A percentile compares a stretch with the other conserved stretches of the same genome.
These are phyloP conservation scores for Stephanocyclus meneghinianus DNA, from an alignment of 352 stramenopile species.

Conservation along the genomic window DNA sequence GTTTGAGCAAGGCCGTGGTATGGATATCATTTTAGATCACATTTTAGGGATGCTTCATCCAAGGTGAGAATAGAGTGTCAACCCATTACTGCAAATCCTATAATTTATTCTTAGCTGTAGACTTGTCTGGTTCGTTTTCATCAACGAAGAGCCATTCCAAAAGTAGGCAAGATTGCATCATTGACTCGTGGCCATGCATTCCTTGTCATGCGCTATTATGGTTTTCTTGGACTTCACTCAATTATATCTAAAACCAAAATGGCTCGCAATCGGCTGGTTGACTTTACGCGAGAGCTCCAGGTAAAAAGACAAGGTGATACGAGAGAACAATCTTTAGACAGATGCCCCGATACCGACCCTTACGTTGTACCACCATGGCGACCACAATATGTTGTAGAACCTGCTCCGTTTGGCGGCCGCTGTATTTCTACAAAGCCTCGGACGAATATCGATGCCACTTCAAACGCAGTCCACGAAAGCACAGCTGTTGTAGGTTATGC, in stretches of 20 bases:
- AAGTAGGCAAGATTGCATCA: slow-evolving; percentile 52
- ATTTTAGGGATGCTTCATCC: slow-evolving; percentile 83
- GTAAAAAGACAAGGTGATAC: slow-evolving; percentile 46
- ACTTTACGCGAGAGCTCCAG: slow-evolving; percentile 80
- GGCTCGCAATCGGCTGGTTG: slow-evolving; percentile 72
- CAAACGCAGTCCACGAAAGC: slow-evolving; percentile 2
- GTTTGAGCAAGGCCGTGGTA: slow-evolving; percentile 62
- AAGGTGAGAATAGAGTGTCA: slow-evolving; percentile 46
- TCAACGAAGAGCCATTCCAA: slow-evolving; percentile 41
- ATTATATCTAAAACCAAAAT: slow-evolving; percentile 76
- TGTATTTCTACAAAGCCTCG: slow-evolving; percentile 22
- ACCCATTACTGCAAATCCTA: background rate
- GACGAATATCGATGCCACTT: background rate
- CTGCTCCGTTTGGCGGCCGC: slow-evolving; percentile 62
- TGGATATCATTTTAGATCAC: slow-evolving; percentile 79
- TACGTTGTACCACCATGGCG: slow-evolving; percentile 61
- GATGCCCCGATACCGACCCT: slow-evolving; percentile 41
- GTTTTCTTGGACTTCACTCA: slow-evolving; percentile 81
- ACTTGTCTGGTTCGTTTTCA: background rate
- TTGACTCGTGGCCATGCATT: slow-evolving; percentile 80
- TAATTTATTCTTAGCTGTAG: background rate
- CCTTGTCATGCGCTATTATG: slow-evolving; percentile 83
- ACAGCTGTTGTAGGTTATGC: slow-evolving; percentile 49
- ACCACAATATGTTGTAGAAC: slow-evolving; percentile 65
- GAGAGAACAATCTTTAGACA: slow-evolving; percentile 28